Base-by-base conservation (phyloP, 1,139 yeast genomes). In the Lodderomyces elongisporus region DNA sequence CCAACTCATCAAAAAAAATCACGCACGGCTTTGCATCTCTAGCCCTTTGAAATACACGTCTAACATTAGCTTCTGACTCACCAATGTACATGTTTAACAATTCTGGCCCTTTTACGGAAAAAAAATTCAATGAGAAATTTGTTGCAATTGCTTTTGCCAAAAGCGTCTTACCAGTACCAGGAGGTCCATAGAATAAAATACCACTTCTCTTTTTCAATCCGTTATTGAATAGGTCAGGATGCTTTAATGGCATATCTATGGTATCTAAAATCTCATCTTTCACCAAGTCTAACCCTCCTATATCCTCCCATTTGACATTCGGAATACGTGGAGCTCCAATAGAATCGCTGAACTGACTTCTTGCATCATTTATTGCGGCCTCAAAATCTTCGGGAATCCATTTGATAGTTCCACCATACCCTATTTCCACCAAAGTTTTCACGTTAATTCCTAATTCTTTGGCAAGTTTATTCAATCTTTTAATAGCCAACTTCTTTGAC, bases 241-340 rank as follows among this genome's bases (percentile, higher is more conserved):
- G 89, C 50, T 85, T 87, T 49, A 91, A 66, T 3, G 97, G 98
- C 87, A 88, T 77, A 48, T 91, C 97, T 42, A 91, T 89, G 0
- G 97, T 89, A 54, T 91, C 98, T 55, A 89, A 64, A 44, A 91
- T 89, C 51, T 89, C 97, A 49, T 80, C 89, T 54, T 89, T 91
- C 27, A 88, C 95, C 31, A 80, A 56, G 41, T 87, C 96, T 45
- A 91, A 67, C 1, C 96, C 96, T 26, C 96, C 96, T 38, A 87
- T 89, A 55, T 87, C 96, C 47, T 82, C 89, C 98, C 98, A 91
- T 40, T 81, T 79, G 6, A 91, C 97, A 47, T 84, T 79, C 1
- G 98, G 98, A 43, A 91, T 91, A 44, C 89, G 71, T 12, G 98
- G 98, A 0, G 97, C 97, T 9, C 98, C 98, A 41, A 91, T 89